Percentiles rank a stretch among this genome's conserved stretches.
These are phyloP conservation scores for Aspergillus jensenii DNA, from an alignment of 2,329 filamentous ascomycete species.

Conservation along the genomic window DNA sequence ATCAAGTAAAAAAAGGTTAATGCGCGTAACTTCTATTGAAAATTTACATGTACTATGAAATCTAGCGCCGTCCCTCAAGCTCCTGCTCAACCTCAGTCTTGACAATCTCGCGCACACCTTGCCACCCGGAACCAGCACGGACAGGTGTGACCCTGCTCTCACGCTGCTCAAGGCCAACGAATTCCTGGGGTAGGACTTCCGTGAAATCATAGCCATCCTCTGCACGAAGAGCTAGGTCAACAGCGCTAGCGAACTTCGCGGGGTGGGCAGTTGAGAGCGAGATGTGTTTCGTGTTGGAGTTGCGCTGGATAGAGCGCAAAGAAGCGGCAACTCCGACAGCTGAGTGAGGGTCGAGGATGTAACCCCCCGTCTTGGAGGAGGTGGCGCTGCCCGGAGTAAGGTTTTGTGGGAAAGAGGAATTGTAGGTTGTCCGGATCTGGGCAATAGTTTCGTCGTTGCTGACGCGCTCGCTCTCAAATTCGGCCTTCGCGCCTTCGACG, in stretches of 20 bases:
- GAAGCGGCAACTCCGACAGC: conserved; percentile 83
- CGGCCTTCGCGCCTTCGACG: conserved; percentile 66
- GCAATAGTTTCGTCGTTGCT: conserved; percentile 64
- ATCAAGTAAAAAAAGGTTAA: background rate
- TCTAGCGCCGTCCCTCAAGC: conserved; percentile 26
- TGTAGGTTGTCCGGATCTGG: conserved; percentile 61
- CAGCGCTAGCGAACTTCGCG: conserved; percentile 87
- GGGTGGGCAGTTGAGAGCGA: conserved; percentile 92
- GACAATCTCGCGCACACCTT: conserved; percentile 73
- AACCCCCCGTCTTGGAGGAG: conserved; percentile 54
- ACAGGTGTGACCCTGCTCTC: conserved; percentile 72
- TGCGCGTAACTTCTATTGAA: background rate
- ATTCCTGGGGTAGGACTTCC: conserved; percentile 77
- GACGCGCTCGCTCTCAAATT: conserved; percentile 78
- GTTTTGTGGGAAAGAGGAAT: conserved; percentile 53
- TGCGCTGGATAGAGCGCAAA: conserved; percentile 63
- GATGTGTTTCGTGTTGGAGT: conserved; percentile 64
- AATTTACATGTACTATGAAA: background rate
- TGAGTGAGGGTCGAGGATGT: conserved; percentile 90
- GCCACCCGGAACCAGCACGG: conserved; percentile 64
- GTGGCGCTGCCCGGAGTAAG: conserved; percentile 30
- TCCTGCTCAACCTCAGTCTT: conserved; percentile 65
- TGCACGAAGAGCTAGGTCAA: conserved; percentile 73
- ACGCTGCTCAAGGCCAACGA: conserved; percentile 73
- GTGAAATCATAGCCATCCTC: conserved; percentile 72